Conservation (phyloP, 371 early-diverging fungal genomes). For the Gilbertella persicaria region DNA sequence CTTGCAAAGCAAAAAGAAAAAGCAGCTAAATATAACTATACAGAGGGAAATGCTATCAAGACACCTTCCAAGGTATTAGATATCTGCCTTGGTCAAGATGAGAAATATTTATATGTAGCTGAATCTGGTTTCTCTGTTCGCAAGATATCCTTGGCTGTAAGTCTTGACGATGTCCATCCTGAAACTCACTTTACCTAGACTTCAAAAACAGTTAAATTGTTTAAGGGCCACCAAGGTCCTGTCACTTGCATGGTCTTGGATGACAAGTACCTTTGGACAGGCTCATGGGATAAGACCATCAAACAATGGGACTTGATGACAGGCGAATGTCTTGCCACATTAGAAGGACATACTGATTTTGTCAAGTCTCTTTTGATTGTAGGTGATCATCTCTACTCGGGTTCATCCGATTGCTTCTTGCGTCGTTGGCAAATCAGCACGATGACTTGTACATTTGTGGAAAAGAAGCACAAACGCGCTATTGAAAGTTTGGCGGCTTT, state of each 20-base stretch:
- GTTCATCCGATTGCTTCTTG: constrained; percentile 74
- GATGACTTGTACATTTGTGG: constrained; percentile 38
- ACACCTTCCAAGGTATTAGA: constrained; percentile 67
- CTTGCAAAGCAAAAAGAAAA: constrained; percentile 57
- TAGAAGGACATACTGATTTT: constrained; percentile 71
- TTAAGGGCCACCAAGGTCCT: constrained; percentile 82
- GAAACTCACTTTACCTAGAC: constrained; percentile 49
- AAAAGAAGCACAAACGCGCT: constrained; percentile 65
- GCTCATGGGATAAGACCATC: constrained; percentile 84
- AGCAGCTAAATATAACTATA: constrained; percentile 64
- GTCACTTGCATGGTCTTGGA: constrained; percentile 70
- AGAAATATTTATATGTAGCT: constrained; percentile 53
- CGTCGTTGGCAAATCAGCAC: constrained; percentile 64
- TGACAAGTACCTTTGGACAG: constrained; percentile 60
- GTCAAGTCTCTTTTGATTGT: constrained; percentile 66
- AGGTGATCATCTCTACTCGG: constrained; percentile 57
- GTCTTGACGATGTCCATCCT: neutral
- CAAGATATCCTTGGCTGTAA: constrained; percentile 57
- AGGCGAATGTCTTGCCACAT: constrained; percentile 56
- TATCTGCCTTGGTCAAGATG: constrained; percentile 31
- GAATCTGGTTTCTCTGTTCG: constrained; percentile 65
- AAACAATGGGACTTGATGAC: constrained; percentile 69
- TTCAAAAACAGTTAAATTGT: constrained; percentile 60
- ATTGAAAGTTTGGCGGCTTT: constrained; percentile 64
- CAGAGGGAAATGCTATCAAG: constrained; percentile 62